Evolutionary conservation across 306 rosid genomes (phyloP).

Genomic region (Prunus mume): DNA sequence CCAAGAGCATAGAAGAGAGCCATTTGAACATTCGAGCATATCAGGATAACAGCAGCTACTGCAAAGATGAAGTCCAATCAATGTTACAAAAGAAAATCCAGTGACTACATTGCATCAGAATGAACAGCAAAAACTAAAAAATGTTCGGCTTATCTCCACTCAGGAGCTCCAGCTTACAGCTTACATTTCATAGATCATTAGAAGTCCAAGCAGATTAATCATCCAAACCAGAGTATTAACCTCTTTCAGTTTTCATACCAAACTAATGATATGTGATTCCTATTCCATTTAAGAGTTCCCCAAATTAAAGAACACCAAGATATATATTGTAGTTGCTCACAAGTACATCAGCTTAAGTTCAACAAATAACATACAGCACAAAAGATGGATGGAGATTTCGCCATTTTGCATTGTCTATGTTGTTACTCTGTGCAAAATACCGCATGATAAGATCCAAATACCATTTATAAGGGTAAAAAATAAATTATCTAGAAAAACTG

Average conservation of each 20-base stretch:
- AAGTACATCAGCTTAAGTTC: background rate
- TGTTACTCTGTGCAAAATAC: background rate
- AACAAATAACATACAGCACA: background rate
- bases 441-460: background rate
- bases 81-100: background rate
- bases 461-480: background rate
- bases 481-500: background rate
- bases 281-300: background rate
- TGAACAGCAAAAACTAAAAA: background rate
- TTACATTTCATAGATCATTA: background rate
- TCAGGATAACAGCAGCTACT: constrained; percentile 66
- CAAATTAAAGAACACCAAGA: background rate
- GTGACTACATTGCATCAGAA: background rate
- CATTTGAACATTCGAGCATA: constrained; percentile 73
- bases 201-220: background rate
- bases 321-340: background rate
- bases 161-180: background rate
- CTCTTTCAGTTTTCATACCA: background rate
- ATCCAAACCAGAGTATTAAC: background rate
- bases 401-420: background rate
- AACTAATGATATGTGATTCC: background rate
- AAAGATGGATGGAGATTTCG: background rate
- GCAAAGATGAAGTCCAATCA: constrained; percentile 41
- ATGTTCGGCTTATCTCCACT: background rate
- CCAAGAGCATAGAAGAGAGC: constrained; percentile 76